Conservation (phyloP, 495 filamentous ascomycete genomes). For the Amniculicola lignicola region DNA sequence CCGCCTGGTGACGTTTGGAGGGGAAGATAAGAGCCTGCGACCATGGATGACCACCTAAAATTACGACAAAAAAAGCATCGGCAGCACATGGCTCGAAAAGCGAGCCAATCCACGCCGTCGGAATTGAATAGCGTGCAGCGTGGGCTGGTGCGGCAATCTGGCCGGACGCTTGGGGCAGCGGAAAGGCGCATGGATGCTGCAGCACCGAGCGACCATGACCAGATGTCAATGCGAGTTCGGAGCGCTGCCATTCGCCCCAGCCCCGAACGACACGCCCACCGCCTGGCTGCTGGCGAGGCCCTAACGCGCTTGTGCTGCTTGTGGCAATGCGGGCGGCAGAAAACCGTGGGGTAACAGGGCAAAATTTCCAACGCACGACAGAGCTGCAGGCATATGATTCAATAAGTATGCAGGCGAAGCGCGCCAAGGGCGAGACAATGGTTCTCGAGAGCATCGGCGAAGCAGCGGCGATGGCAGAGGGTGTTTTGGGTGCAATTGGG, state of each 20-base stretch:
- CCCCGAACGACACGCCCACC: conserved; percentile 23
- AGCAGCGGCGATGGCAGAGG: background rate
- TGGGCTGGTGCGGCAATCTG: conserved; percentile 35
- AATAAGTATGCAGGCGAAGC: conserved; percentile 12
- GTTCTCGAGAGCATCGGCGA: background rate
- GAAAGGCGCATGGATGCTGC: conserved; percentile 27
- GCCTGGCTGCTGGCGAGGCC: conserved; percentile 21
- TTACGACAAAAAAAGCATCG: conserved; percentile 35
- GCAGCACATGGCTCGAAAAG: conserved; percentile 7
- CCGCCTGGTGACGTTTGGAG: conserved; percentile 19
- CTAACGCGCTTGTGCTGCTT: conserved; percentile 17
- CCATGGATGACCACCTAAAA: conserved; percentile 29
- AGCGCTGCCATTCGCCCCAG: conserved; percentile 19
- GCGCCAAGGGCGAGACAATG: conserved; percentile 10
- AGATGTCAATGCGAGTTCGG: conserved; percentile 29
- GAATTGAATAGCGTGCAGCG: conserved; percentile 17
- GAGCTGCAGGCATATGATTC: conserved; percentile 30
- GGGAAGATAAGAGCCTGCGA: conserved; percentile 24
- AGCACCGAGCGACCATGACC: conserved; percentile 24
- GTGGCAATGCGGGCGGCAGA: conserved; percentile 22
- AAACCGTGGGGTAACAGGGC: conserved; percentile 36
- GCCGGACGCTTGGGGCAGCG: conserved; percentile 26
- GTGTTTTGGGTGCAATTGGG: conserved; percentile 11
- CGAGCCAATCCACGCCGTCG: conserved; percentile 22
- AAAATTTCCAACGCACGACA: conserved; percentile 30